Evolutionary conservation across 495 filamentous ascomycete genomes (phyloP).

Genomic region (Bathelium albidoporum): DNA sequence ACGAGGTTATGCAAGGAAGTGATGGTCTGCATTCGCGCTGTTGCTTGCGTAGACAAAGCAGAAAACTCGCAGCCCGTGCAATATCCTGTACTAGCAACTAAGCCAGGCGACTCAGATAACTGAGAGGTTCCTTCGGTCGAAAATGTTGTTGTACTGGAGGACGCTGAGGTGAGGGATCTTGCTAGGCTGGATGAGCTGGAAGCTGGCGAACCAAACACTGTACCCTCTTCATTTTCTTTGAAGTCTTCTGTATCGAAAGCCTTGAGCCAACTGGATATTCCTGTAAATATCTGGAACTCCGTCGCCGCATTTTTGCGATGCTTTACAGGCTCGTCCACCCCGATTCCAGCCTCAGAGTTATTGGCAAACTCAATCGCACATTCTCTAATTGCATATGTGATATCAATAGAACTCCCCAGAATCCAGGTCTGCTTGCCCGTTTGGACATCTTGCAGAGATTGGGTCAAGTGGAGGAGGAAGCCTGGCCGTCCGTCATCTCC

Average conservation of each 20-base stretch:
- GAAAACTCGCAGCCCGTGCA: no score
- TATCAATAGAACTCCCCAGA: not conserved
- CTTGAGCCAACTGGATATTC: not conserved
- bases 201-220: not conserved
- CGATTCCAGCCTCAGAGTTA: not conserved
- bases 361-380: not conserved
- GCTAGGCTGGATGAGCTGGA: not conserved
- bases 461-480: not conserved
- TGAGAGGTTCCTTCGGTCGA: no score
- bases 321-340: not conserved
- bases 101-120: no score
- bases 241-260: not conserved
- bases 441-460: not conserved
- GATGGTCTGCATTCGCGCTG: not conserved
- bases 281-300: not conserved
- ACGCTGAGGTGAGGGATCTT: no score
- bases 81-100: no score
- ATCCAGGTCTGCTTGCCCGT: not conserved
- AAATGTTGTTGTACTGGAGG: no score
- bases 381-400: not conserved
- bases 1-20: not conserved
- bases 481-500: not conserved
- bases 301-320: not conserved
- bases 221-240: not conserved
- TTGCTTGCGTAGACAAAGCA: not conserved